A percentile compares a stretch with the other conserved stretches of the same genome.
Conservation (phyloP, 352 stramenopile species). For the Pythium diclinum region DNA sequence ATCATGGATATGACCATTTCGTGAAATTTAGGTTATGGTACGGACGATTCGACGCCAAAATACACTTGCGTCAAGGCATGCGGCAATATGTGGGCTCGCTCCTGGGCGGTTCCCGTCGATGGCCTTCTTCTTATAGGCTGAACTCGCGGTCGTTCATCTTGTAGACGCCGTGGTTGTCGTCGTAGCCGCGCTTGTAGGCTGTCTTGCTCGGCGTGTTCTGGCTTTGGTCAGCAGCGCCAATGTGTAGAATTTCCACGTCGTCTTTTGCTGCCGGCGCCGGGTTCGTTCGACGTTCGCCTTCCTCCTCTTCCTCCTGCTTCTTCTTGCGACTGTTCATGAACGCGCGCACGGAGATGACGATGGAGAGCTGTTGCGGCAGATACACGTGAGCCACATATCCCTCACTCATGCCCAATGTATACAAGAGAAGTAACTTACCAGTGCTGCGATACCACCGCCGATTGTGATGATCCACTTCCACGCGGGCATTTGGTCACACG, state of each 20-base stretch:
- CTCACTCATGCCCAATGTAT: not conserved
- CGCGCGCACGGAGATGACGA: constrained; percentile 29
- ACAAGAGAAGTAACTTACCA: constrained; percentile 24
- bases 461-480: constrained; percentile 45
- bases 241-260: constrained; percentile 29
- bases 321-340: constrained; percentile 34
- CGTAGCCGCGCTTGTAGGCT: constrained; percentile 17
- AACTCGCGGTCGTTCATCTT: constrained; percentile 32
- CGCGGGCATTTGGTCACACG: constrained; percentile 31
- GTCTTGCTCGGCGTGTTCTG: constrained; percentile 11
- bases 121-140: constrained; percentile 17
- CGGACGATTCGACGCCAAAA: not conserved
- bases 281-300: constrained; percentile 7
- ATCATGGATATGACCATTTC: constrained; percentile 5
- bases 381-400: not conserved
- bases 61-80: not conserved
- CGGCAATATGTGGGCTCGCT: not conserved
- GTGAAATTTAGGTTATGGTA: constrained; percentile 22
- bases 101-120: constrained; percentile 3
- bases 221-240: constrained; percentile 23
- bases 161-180: constrained; percentile 22
- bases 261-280: constrained; percentile 10
- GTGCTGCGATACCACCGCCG: constrained; percentile 33
- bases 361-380: constrained; percentile 25
- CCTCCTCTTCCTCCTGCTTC: constrained; percentile 25